These are phyloP conservation scores for Glaciozyma martinii DNA, from an alignment of 768 basidiomycete genomes.

Conservation along the genomic window DNA sequence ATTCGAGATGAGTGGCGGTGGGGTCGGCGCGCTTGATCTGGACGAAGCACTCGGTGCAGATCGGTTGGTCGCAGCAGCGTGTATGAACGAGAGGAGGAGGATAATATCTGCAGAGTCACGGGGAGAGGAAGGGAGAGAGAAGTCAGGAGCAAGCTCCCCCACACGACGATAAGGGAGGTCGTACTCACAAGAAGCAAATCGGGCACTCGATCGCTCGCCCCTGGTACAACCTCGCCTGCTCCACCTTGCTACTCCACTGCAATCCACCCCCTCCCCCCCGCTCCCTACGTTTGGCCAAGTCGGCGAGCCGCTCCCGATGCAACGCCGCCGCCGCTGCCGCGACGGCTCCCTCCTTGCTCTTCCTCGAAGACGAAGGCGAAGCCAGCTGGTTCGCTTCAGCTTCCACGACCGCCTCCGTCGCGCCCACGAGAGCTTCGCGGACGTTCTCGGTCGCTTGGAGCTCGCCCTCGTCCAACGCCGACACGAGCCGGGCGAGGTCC, in stretches of 20 bases:
- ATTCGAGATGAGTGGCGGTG: constrained; percentile 81
- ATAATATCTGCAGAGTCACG: constrained; percentile 62
- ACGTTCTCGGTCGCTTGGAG: constrained; percentile 26
- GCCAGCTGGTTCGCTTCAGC: constrained; percentile 21
- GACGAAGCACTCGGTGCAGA: constrained; percentile 98
- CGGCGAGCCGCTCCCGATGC: constrained; percentile 28
- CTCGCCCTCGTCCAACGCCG: constrained; percentile 57
- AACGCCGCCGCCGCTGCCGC: constrained; percentile 7
- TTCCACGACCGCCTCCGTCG: constrained; percentile 21
- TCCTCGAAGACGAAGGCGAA: constrained; percentile 13
- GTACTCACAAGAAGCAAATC: constrained; percentile 85
- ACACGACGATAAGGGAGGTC: constrained; percentile 35
- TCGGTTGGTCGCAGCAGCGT: constrained; percentile 94
- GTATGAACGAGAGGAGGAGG: constrained; percentile 95
- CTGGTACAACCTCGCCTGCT: constrained; percentile 32
- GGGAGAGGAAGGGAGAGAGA: neutral
- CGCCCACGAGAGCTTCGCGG: constrained; percentile 20
- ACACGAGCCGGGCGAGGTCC: constrained; percentile 71
- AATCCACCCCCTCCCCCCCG: constrained; percentile 35
- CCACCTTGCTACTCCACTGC: constrained; percentile 21
- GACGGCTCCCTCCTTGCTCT: constrained; percentile 27
- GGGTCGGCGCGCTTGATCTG: constrained; percentile 97
- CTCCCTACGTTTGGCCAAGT: constrained; percentile 36
- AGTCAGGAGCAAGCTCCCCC: constrained; percentile 9
- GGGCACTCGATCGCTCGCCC: constrained; percentile 85